These are phyloP conservation scores for Magnusiomyces paraingens DNA, from an alignment of 1,139 yeast species.

Conservation along the genomic window DNA sequence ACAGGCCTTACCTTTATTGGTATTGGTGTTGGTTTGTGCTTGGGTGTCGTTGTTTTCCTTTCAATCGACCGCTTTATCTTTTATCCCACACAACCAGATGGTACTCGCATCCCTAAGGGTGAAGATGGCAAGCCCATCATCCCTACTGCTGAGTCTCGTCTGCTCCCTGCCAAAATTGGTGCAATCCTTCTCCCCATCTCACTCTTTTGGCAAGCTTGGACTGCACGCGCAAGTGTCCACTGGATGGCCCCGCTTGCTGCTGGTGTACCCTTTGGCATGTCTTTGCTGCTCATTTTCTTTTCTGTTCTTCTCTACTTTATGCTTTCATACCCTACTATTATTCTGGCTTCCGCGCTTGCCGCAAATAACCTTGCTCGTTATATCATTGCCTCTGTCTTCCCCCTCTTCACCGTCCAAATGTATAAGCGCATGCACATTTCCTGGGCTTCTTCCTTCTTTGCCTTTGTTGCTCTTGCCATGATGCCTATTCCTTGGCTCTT, in stretches of 20 bases:
- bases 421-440: constrained; percentile 48
- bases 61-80: constrained; percentile 37
- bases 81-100: constrained; percentile 15
- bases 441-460: constrained; percentile 62
- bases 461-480: constrained; percentile 49
- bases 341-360: constrained; percentile 71
- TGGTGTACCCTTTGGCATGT: constrained; percentile 74
- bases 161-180: constrained; percentile 37
- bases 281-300: constrained; percentile 63
- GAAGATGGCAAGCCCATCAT: constrained; percentile 10
- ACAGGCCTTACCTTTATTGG: constrained; percentile 13
- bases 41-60: constrained; percentile 14
- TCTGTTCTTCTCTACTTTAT: constrained; percentile 63
- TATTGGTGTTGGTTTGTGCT: constrained; percentile 29
- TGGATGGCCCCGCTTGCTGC: constrained; percentile 76
- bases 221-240: constrained; percentile 52
- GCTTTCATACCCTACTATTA: constrained; percentile 62
- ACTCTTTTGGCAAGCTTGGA: constrained; percentile 80
- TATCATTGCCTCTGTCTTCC: constrained; percentile 67
- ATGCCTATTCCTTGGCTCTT: constrained; percentile 64
- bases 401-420: constrained; percentile 61
- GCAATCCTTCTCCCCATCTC: constrained; percentile 61
- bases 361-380: constrained; percentile 71
- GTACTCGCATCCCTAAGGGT: constrained; percentile 13
- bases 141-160: constrained; percentile 14